Evolutionary conservation across 129 eudicot genomes (phyloP).

Genomic region (Arctium lappa): DNA sequence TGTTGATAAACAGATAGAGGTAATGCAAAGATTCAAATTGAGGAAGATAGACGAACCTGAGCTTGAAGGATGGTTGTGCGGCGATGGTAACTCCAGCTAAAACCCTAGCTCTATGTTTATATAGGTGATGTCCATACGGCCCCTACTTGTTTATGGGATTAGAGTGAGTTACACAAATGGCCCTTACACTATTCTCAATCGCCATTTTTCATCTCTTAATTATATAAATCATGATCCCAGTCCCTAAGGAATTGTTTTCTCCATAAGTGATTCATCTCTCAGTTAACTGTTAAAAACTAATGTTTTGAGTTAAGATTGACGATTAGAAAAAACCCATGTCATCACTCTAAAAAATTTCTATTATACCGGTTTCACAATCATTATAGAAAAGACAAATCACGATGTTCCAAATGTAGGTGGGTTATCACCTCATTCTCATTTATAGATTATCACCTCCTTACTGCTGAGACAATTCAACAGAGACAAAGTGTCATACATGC

Average conservation of each 20-base stretch:
- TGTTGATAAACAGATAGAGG: no score
- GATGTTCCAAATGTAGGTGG: no score
- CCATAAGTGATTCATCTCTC: not conserved
- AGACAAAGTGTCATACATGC: no score
- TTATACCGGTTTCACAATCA: no score
- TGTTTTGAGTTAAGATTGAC: not conserved
- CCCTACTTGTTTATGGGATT: not conserved
- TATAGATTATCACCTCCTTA: no score
- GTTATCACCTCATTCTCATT: no score
- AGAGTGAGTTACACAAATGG: not conserved
- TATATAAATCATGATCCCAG: not conserved
- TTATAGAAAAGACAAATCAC: no score
- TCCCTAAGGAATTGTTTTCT: not conserved
- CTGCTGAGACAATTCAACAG: no score
- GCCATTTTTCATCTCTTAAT: not conserved
- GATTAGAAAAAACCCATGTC: no score
- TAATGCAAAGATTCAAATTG: not conserved
- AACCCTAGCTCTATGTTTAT: slow-evolving; percentile 28
- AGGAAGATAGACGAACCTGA: slow-evolving; percentile 19
- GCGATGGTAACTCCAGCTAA: slow-evolving; percentile 22
- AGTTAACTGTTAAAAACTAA: no score
- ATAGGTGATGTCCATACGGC: slow-evolving; percentile 2
- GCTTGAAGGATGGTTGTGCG: slow-evolving; percentile 4
- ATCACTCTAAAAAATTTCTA: no score
- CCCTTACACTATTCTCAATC: not conserved